Evolutionary conservation across 495 filamentous ascomycete species (phyloP).

Genomic region (Neurospora pannonica): DNA sequence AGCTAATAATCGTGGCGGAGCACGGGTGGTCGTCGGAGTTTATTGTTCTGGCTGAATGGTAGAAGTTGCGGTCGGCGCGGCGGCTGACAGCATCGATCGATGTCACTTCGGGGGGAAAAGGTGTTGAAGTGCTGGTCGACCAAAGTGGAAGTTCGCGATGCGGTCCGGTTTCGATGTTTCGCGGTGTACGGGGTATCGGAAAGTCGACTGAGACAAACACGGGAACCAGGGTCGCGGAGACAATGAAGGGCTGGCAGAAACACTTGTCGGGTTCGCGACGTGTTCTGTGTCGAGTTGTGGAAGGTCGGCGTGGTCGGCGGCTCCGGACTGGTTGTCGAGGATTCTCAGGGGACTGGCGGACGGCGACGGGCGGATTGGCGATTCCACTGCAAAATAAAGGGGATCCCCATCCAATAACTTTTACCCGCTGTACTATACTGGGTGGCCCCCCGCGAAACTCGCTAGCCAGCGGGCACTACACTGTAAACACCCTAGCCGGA

Average conservation of each 20-base stretch:
- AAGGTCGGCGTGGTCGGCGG: background rate
- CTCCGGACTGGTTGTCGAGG: background rate
- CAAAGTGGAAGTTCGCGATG: background rate
- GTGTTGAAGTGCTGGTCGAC: background rate
- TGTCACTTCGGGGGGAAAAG: background rate
- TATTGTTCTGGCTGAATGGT: background rate
- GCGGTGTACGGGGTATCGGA: background rate
- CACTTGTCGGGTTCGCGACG: background rate
- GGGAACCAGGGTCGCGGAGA: background rate
- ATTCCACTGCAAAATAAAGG: background rate
- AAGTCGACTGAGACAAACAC: background rate
- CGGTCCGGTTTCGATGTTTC: background rate
- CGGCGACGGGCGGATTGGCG: background rate
- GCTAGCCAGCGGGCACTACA: background rate
- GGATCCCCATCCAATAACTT: background rate
- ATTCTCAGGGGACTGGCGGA: background rate
- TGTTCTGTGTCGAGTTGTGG: background rate
- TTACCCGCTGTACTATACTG: background rate
- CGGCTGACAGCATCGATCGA: background rate
- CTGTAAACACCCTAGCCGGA: too few relatives aligned
- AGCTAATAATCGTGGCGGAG: background rate
- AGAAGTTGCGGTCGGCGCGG: background rate
- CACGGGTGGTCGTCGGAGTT: background rate
- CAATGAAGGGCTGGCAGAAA: background rate
- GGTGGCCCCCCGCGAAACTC: background rate